Evolutionary conservation across 371 early-diverging fungal genomes (phyloP).

Genomic region (Syncephalastrum racemosum): DNA sequence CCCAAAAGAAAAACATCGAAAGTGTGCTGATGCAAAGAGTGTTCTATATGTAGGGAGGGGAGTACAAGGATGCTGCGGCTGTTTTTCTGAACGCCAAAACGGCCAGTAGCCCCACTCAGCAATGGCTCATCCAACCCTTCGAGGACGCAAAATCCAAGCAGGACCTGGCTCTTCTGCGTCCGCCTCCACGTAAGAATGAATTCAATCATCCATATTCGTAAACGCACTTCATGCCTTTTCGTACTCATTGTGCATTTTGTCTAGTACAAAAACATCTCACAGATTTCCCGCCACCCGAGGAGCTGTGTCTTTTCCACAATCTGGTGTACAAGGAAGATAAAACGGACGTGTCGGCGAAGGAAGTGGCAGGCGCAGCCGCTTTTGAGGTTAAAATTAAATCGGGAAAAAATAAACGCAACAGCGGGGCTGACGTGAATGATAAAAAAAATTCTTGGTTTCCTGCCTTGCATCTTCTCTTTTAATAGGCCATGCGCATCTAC

Average conservation of each 20-base stretch:
- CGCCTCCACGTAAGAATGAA: conserved; percentile 38
- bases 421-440: no score
- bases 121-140: conserved; percentile 47
- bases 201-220: no score
- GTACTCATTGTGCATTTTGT: not conserved
- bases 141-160: conserved; percentile 37
- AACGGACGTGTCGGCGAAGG: conserved; percentile 25
- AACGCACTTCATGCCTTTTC: not conserved
- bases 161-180: conserved; percentile 40
- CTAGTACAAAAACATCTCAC: conserved; percentile 22
- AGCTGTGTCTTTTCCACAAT: conserved; percentile 42
- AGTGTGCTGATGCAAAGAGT: not conserved
- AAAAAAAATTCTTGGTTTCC: not conserved
- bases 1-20: not conserved
- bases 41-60: conserved; percentile 31
- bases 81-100: conserved; percentile 37
- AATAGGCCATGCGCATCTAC: conserved; percentile 38
- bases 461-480: not conserved
- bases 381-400: conserved; percentile 39
- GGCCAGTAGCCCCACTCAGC: conserved; percentile 32
- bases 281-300: conserved; percentile 39
- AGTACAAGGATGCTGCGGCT: conserved; percentile 36
- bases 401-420: no score
- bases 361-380: conserved; percentile 63
- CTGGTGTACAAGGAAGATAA: conserved; percentile 32